A percentile compares a stretch with the other conserved stretches of the same genome.
These are phyloP conservation scores for Colletotrichum filicis DNA, from an alignment of 2,329 filamentous ascomycete genomes.

Conservation along the genomic window DNA sequence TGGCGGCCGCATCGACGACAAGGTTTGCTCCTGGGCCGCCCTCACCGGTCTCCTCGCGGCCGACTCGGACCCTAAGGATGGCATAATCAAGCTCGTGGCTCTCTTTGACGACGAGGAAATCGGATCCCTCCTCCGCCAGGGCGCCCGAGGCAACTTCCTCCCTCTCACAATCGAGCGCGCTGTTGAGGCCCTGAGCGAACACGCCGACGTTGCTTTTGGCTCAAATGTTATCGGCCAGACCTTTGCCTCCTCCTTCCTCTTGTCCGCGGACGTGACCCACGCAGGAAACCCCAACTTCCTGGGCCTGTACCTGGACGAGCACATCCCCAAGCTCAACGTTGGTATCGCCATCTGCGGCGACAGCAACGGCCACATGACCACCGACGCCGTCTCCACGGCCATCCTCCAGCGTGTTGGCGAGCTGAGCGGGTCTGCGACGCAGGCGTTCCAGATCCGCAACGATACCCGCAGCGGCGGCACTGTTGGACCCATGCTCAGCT, in stretches of 20 bases:
- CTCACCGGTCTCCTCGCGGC: constrained; percentile 84
- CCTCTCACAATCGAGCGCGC: constrained; percentile 83
- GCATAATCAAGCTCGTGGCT: constrained; percentile 89
- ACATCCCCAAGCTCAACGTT: constrained; percentile 88
- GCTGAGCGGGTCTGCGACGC: constrained; percentile 76
- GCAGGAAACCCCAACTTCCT: constrained; percentile 96
- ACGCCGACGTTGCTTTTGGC: constrained; percentile 57
- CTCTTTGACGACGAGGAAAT: constrained; percentile 99
- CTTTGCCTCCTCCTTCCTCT: constrained; percentile 90
- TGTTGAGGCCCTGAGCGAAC: constrained; percentile 72
- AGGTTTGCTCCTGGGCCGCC: constrained; percentile 94
- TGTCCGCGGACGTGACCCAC: constrained; percentile 93
- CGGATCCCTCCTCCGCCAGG: constrained; percentile 89
- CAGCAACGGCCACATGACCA: constrained; percentile 95
- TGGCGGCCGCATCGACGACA: constrained; percentile 95
- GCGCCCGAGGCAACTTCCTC: constrained; percentile 89
- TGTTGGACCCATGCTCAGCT: constrained; percentile 90
- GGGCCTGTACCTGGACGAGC: constrained; percentile 82
- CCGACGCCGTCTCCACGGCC: constrained; percentile 85
- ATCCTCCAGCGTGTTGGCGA: constrained; percentile 84
- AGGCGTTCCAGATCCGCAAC: constrained; percentile 95
- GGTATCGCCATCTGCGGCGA: constrained; percentile 85
- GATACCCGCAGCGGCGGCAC: constrained; percentile 91
- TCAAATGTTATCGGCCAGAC: constrained; percentile 79
- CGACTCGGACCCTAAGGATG: constrained; percentile 64